phyloP scores from a whole-genome alignment of 805 yeast species.

The Ogataea angusta region DNA sequence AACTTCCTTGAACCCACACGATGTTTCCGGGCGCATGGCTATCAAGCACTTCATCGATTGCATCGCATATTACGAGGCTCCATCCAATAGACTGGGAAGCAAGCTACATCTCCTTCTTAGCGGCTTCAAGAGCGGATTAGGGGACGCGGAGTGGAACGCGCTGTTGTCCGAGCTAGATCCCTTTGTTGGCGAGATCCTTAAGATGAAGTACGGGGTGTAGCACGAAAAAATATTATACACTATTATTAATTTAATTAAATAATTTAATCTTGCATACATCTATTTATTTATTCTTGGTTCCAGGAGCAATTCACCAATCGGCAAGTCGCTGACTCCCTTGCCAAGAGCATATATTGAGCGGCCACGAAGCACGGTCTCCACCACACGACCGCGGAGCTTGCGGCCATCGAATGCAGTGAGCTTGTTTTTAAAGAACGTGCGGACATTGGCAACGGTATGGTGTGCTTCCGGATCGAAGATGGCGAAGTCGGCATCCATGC shows the following conservation, averaged over 20 bases:
- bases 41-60: constrained; percentile 56
- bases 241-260: neutral
- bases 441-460: constrained; percentile 50
- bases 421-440: constrained; percentile 77
- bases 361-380: constrained; percentile 81
- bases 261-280: neutral
- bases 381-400: constrained; percentile 65
- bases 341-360: constrained; percentile 56
- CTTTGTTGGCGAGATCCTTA: constrained; percentile 23
- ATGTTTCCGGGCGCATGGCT: constrained; percentile 42
- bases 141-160: constrained; percentile 33
- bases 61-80: constrained; percentile 52
- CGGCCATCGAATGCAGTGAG: constrained; percentile 82
- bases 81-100: constrained; percentile 43
- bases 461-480: constrained; percentile 65
- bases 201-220: constrained; percentile 30
- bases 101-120: constrained; percentile 42
- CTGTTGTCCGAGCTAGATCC: constrained; percentile 25
- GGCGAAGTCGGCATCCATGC: constrained; percentile 86
- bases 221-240: neutral
- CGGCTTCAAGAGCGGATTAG: constrained; percentile 47
- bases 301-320: constrained; percentile 58
- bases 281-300: constrained; percentile 47
- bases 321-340: constrained; percentile 51
- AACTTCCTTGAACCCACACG: constrained; percentile 48